phyloP scores from a whole-genome alignment of 139 green algal genomes.

The Coelastrella sp. region DNA sequence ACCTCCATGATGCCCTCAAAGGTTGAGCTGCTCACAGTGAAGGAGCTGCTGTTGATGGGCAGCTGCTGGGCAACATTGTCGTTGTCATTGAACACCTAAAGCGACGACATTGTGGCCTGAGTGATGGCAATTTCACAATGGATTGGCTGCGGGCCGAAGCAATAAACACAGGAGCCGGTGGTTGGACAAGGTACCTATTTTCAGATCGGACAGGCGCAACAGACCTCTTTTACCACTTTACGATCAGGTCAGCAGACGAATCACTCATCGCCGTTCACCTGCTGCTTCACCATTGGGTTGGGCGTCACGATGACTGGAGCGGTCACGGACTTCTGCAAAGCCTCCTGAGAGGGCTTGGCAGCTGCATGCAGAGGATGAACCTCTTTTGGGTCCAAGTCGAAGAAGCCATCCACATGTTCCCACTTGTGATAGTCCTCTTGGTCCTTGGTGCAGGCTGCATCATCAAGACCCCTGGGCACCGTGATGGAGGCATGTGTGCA shows the following conservation, averaged over 20 bases:
- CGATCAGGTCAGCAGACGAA: background rate
- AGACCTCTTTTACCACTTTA: no score
- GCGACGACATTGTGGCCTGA: no score
- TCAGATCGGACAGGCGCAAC: no score
- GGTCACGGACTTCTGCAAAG: background rate
- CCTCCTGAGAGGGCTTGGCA: conserved; percentile 37
- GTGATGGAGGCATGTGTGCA: background rate
- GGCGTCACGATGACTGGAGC: conserved; percentile 33
- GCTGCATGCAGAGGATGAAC: conserved; percentile 42
- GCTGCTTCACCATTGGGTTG: conserved; percentile 39
- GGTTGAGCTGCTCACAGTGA: conserved; percentile 4
- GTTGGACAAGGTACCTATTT: no score
- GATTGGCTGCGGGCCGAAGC: no score
- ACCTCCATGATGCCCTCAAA: conserved; percentile 44
- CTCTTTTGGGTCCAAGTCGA: conserved; percentile 10
- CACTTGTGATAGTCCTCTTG: conserved; percentile 15
- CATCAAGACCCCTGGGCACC: background rate
- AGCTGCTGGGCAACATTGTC: background rate
- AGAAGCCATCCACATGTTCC: conserved; percentile 44
- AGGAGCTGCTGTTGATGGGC: conserved; percentile 11
- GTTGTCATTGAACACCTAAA: background rate
- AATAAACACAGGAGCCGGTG: no score
- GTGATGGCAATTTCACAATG: no score
- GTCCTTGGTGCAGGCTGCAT: conserved; percentile 32
- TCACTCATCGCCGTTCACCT: background rate